Evolutionary conservation across 768 basidiomycete genomes (phyloP), one percentile per base, ranked within the genome.

Genomic region (Trametes cingulata): DNA sequence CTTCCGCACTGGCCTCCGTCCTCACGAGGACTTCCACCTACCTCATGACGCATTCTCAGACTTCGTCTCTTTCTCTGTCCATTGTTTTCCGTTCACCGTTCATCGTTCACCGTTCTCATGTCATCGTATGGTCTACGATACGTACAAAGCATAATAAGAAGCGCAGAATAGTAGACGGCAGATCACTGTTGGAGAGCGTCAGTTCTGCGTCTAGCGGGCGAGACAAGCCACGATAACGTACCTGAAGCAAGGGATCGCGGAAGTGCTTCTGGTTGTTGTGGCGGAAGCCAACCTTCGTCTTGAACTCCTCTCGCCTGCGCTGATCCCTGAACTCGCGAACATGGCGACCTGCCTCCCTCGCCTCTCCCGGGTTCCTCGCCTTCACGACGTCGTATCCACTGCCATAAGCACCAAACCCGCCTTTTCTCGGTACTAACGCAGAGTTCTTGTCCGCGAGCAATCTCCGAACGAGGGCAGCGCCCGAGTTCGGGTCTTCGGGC

Each of bases 361-460:
- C 97, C 76, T 98, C 96, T 2, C 97, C 97, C n/a, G 82, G 82
- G 76, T 98, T 98, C 52, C 93, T 81, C 20, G 94, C 96, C 72
- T 88, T 92, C 61, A 98, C 83, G 10, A 95, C 89, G 33, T 93
- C 84, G 8, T 83, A 87, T 1, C 93, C 94, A 10, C 75, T 75
- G 1, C 95, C 95, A 68, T 81, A 95, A 2, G 92, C 93, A 24
- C 95, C 95, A 62, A 86, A 93, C 1, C 91, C 95, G 37, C 92
- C 95, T 66, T 81, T 88, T 13, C 85, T 77, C 0, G 96, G 93
- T 1, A 99, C 87, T 41, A 98, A 80, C 0, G 88, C 90, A 0
- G 87, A 85, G 67, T 93, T 88, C 69, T 90, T 93, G 71, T 95
- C 93, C 1, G 85, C 83, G 10, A 96, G 77, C 27, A 93, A 77